Evolutionary conservation across 2,329 filamentous ascomycete species (phyloP), one percentile per base, ranked within the genome.

Genomic region (Diaporthe vaccinii): DNA sequence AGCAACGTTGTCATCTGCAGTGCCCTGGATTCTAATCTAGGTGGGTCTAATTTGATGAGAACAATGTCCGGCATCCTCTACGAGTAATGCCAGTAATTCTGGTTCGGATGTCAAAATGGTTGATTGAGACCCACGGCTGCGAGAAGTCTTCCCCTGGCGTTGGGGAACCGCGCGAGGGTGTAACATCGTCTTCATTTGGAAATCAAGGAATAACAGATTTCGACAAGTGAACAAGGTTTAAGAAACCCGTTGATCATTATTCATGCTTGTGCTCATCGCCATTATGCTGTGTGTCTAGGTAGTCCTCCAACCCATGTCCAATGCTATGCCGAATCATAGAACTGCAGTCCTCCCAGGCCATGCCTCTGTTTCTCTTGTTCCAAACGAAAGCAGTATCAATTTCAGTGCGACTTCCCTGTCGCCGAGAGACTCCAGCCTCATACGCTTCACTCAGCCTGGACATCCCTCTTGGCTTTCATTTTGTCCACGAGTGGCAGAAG

Each of bases 401-500:
- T 8, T 3, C 46, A 55, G n/a, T 28, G 15, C n/a, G 14, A 20
- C n/a, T 22, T 1, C 4, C 34, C 15, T 2, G 36, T 22, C n/a
- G 9, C 15, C n/a, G 9, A n/a, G 44, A 12, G n/a, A 5, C 7
- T 25, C 25, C 62, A 39, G 31, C 44, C 28, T 51, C 34, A 55
- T 17, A 17, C 5, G 3, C 22, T 3, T 65, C 36, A 73, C 22
- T 22, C 2, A 6, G 12, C 25, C 36, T n/a, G 36, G 20, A 2
- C 39, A 34, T 12, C 25, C 9, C 20, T 53, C 34, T 31, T 72
- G 17, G 68, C 51, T 55, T 76, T 75, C 69, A 73, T 72, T 49
- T 20, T 76, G 4, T 62, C 73, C 20, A 76, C 41, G 17, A 76
- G 39, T 10, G 75, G 75, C 8, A 70, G 5, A 7, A 76, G 73